A percentile compares a stretch with the other conserved stretches of the same genome.
Evolutionary conservation across 2,329 filamentous ascomycete species (phyloP).

Genomic region (Xylaria polymorpha): DNA sequence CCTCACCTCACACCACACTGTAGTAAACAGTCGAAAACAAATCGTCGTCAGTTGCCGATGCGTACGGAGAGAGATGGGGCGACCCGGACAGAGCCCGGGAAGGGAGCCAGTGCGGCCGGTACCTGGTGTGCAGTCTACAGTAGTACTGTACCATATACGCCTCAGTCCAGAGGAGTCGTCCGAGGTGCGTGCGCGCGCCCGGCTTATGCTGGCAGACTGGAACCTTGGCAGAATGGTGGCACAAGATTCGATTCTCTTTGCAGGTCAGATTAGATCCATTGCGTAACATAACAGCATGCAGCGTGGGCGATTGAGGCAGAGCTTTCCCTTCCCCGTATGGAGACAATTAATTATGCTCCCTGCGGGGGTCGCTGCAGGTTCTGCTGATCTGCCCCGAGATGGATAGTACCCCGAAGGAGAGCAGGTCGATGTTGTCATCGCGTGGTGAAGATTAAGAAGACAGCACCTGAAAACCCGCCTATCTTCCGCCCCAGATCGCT

Average conservation of each 20-base stretch:
- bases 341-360: neutral
- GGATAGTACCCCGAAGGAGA: neutral
- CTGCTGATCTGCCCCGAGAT: neutral
- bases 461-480: neutral
- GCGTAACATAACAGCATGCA: neutral
- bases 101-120: neutral
- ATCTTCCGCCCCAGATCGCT: neutral
- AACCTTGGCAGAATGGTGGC: neutral
- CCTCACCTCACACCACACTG: neutral
- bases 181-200: neutral
- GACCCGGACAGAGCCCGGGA: neutral
- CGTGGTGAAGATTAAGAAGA: neutral
- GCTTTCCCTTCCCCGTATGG: too few species aligned
- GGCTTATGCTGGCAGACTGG: neutral
- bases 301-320: neutral
- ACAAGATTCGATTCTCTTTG: constrained; percentile 10
- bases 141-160: neutral
- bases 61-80: neutral
- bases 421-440: neutral
- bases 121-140: neutral
- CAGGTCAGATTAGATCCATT: constrained; percentile 2
- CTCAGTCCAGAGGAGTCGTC: neutral
- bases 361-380: neutral
- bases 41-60: neutral
- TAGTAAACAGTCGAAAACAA: neutral